Percentiles rank a stretch among this genome's conserved stretches.
phyloP scores from a whole-genome alignment of 106 monocot genomes.

The Acorus calamus region DNA sequence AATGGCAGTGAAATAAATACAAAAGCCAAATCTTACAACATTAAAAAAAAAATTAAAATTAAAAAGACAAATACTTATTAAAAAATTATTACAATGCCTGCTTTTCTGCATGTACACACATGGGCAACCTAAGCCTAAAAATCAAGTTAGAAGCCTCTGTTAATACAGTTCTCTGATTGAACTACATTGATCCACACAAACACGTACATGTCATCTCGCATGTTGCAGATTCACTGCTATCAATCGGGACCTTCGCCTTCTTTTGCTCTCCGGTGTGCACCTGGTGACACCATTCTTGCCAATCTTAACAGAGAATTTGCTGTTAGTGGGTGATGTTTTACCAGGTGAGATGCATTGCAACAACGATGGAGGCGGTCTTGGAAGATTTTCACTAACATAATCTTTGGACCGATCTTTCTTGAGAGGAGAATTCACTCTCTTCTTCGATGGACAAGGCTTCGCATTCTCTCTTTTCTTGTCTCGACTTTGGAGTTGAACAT shows the following conservation, averaged over 20 bases:
- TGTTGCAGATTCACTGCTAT: conserved; percentile 19
- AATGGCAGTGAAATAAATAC: too few relatives aligned
- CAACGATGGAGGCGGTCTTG: neutral
- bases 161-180: too few relatives aligned
- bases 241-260: conserved; percentile 29
- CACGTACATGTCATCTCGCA: conserved; percentile 12
- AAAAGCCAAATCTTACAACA: too few relatives aligned
- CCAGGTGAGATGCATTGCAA: conserved; percentile 7
- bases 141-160: too few relatives aligned
- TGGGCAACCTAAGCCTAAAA: too few relatives aligned
- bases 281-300: conserved; percentile 20
- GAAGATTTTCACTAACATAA: neutral
- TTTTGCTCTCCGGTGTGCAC: conserved; percentile 56
- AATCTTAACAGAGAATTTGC: conserved; percentile 18
- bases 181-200: neutral
- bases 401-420: conserved; percentile 19
- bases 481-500: conserved; percentile 20
- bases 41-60: too few relatives aligned
- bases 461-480: conserved; percentile 11
- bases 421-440: conserved; percentile 37
- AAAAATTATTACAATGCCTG: too few relatives aligned
- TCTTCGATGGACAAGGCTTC: conserved; percentile 19
- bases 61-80: too few relatives aligned
- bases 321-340: conserved; percentile 15
- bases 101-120: too few relatives aligned